Conservation (phyloP, 2,329 filamentous ascomycete species). For the Ophiostoma sp. region DNA sequence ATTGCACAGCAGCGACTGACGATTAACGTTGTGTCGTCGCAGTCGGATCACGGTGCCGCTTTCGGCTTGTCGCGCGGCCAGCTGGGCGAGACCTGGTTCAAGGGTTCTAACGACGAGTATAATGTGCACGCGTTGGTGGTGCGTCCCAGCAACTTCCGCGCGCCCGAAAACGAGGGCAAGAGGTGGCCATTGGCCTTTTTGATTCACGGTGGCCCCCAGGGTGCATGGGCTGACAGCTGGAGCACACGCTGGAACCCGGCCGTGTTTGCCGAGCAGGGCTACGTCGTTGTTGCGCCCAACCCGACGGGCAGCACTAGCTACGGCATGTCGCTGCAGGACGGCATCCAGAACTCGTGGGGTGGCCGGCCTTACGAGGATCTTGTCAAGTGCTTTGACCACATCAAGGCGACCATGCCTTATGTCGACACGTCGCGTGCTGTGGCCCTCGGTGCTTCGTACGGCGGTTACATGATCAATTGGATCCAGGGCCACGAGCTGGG, state of each 20-base stretch:
- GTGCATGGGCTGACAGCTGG: conserved; percentile 71
- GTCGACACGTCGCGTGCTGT: conserved; percentile 66
- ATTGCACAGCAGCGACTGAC: conserved; percentile 27
- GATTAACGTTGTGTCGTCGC: conserved; percentile 53
- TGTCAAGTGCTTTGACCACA: conserved; percentile 69
- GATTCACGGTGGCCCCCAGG: conserved; percentile 79
- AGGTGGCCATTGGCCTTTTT: conserved; percentile 75
- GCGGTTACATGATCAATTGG: conserved; percentile 81
- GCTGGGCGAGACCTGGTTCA: conserved; percentile 63
- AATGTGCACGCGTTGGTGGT: conserved; percentile 66
- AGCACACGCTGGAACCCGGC: conserved; percentile 81
- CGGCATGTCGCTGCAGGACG: conserved; percentile 70
- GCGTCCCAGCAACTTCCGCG: conserved; percentile 62
- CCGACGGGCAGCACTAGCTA: conserved; percentile 80
- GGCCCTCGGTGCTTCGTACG: conserved; percentile 68
- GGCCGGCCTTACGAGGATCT: conserved; percentile 79
- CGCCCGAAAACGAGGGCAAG: conserved; percentile 42
- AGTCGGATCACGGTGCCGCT: conserved; percentile 58
- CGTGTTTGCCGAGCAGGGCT: conserved; percentile 81
- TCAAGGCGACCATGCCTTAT: conserved; percentile 59
- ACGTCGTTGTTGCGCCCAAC: conserved; percentile 75
- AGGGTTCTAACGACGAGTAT: conserved; percentile 58
- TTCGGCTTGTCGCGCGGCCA: conserved; percentile 62
- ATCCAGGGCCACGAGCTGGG: conserved; percentile 82
- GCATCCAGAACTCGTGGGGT: conserved; percentile 77